These are phyloP conservation scores for Cytospora mali DNA, from an alignment of 2,329 filamentous ascomycete species.

Conservation along the genomic window DNA sequence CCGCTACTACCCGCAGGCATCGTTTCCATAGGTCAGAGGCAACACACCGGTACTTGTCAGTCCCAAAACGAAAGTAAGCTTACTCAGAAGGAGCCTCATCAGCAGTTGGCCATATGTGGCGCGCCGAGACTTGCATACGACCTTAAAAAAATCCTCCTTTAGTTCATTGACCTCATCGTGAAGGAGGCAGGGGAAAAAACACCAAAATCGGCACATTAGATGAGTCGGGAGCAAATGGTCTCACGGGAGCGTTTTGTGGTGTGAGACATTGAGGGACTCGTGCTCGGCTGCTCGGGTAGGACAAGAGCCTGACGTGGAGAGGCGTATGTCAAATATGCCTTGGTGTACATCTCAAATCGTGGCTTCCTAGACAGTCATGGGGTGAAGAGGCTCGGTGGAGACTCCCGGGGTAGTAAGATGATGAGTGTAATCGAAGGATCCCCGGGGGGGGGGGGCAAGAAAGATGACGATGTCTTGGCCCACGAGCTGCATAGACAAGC, in stretches of 20 bases:
- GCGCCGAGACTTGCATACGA: constrained; percentile 10
- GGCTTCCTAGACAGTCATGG: background rate
- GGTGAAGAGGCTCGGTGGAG: background rate
- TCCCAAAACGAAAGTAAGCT: constrained; percentile 8
- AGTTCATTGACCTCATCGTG: background rate
- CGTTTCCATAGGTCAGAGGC: background rate
- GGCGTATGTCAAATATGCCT: background rate
- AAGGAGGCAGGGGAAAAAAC: no score
- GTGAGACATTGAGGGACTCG: background rate
- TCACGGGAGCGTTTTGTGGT: constrained; percentile 1
- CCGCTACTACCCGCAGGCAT: background rate
- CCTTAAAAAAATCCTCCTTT: background rate
- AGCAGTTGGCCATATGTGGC: background rate
- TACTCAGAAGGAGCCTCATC: constrained; percentile 5
- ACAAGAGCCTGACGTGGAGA: background rate
- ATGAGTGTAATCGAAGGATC: no score
- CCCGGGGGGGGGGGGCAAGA: no score
- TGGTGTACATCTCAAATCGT: background rate
- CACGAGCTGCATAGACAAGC: background rate
- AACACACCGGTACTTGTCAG: background rate
- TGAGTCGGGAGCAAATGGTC: constrained; percentile 5
- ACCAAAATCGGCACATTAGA: background rate
- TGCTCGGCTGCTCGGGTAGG: background rate
- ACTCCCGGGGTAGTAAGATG: no score
- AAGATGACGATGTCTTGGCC: background rate